Percentiles rank a stretch among this genome's conserved stretches.
phyloP scores from a whole-genome alignment of 176 grass and related monocot species.

The Oryza brachyantha region DNA sequence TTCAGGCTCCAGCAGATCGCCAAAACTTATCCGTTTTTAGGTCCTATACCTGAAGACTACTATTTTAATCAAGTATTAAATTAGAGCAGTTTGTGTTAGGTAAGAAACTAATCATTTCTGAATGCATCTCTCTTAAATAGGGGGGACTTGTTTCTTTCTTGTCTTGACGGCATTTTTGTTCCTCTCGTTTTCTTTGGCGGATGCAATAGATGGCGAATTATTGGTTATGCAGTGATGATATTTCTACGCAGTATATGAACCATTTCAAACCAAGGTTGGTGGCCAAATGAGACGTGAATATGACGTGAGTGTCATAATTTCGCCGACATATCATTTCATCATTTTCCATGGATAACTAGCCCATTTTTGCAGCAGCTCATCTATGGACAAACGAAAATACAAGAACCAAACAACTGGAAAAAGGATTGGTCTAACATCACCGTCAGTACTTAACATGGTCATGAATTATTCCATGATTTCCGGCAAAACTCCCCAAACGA shows the following conservation, averaged over 20 bases:
- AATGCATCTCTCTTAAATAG: not conserved
- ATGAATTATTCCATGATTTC: not conserved
- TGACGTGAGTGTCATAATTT: conserved; percentile 2
- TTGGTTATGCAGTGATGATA: not conserved
- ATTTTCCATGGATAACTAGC: not conserved
- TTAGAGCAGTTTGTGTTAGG: not conserved
- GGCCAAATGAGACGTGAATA: not conserved
- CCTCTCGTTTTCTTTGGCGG: not conserved
- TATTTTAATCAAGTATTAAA: not conserved
- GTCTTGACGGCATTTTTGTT: not conserved
- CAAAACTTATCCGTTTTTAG: not conserved
- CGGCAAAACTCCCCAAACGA: not conserved
- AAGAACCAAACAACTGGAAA: not conserved
- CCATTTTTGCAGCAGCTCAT: not conserved
- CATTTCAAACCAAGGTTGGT: conserved; percentile 9
- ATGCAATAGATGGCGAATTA: not conserved
- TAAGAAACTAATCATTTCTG: not conserved
- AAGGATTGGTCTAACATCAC: not conserved
- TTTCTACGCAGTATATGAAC: not conserved
- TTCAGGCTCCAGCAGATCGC: not conserved
- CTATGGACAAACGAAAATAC: not conserved
- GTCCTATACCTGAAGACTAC: not conserved
- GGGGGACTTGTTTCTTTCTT: not conserved
- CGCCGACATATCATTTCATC: conserved; percentile 4
- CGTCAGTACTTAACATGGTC: not conserved